Evolutionary conservation across 768 basidiomycete genomes (phyloP), one percentile per base, ranked within the genome.

Genomic region (Neoboletus magnificus): DNA sequence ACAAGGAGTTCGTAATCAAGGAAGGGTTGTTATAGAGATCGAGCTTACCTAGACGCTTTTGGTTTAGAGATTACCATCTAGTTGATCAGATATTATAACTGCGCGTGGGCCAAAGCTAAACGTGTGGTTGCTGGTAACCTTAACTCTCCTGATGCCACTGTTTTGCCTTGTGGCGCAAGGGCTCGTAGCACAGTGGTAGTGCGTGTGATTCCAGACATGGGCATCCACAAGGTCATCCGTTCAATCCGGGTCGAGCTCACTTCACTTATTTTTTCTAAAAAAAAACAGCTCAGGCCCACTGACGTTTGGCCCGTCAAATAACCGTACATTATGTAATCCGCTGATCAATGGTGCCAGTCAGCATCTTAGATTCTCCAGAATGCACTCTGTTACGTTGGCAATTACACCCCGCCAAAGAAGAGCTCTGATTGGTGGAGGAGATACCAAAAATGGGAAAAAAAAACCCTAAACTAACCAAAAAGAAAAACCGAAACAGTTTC

Each of bases 141-240:
- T 2, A 20, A 13, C 12, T 4, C 4, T 36, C n/a, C 2, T 25
- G 0, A 27, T 23, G 25, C n/a, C n/a, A n/a, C n/a, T n/a, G n/a
- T n/a, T 25, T 2, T 2, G 1, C 16, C 15, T 32, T 5, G 46
- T 47, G 52, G 46, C 40, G 23, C 41, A 2, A 9, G 65, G 64
- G 64, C 55, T 58, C 64, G 64, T 66, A 58, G 64, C 66, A 44
- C 63, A 68, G 64, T 70, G 68, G 68, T 64, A 69, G 68, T 70
- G 68, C 68, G 66, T 71, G 64, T 70, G 66, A 64, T 70, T 70
- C 70, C 64, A 68, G 66, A 12, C 0, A 0, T 48, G 25, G 41
- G n/a, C 35, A 61, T 74, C 71, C 73, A 69, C 71, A 73, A 76
- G 73, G 74, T 73, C 71, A 67, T 75, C 75, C 74, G 74, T 76